Evolutionary conservation across 202 grass and related monocot genomes (phyloP).

Genomic region (Schoenoplectus tabernaemontani): DNA sequence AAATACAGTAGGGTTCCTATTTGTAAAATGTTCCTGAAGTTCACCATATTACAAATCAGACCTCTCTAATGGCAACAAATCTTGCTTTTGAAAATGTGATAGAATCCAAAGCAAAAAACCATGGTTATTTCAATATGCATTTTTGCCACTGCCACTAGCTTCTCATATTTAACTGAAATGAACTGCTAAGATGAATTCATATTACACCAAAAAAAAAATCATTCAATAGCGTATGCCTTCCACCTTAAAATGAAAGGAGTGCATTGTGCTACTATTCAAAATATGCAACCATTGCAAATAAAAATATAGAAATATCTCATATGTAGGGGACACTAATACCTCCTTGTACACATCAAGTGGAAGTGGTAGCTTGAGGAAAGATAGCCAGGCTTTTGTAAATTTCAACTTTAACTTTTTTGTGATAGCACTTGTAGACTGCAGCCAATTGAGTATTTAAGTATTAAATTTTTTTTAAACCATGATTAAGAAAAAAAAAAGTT

Average conservation of each 20-base stretch:
- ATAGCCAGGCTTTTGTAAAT: constrained; percentile 85
- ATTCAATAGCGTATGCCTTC: not conserved
- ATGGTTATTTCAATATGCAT: not conserved
- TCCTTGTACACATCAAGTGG: constrained; percentile 93
- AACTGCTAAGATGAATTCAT: not conserved
- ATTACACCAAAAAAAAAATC: not conserved
- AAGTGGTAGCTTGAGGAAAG: constrained; percentile 85
- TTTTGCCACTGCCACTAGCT: not conserved
- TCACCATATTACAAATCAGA: constrained; percentile 2
- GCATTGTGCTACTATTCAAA: not conserved
- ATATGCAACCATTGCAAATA: not conserved
- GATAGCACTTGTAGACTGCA: constrained; percentile 40
- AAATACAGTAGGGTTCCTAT: not conserved
- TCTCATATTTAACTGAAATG: not conserved
- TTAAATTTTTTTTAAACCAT: constrained; percentile 5
- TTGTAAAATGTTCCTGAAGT: not conserved
- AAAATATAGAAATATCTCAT: not conserved
- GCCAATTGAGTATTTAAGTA: constrained; percentile 3
- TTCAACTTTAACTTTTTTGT: constrained; percentile 70
- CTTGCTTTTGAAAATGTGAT: not conserved
- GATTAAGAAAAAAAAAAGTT: not conserved
- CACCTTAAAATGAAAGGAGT: not conserved
- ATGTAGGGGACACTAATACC: constrained; percentile 34
- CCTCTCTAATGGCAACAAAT: not conserved
- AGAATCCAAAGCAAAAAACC: not conserved